Conservation (phyloP, 495 filamentous ascomycete genomes). For the Trichoderma reesei region DNA sequence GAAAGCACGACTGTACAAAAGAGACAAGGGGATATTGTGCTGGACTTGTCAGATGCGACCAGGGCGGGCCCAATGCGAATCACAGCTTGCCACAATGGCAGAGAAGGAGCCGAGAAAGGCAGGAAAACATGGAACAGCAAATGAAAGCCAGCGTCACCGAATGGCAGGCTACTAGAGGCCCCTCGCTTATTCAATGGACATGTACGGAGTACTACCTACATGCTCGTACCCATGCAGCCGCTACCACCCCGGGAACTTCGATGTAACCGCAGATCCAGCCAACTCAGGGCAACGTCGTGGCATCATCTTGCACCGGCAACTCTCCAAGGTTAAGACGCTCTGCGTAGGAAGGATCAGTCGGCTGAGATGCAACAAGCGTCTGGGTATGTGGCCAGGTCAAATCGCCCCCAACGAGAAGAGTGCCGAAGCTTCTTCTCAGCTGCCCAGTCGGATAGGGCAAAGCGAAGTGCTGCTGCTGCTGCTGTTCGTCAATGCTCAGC, state of each 20-base stretch:
- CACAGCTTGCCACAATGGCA: slow-evolving; percentile 5
- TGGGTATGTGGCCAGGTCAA: neutral
- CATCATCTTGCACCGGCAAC: neutral
- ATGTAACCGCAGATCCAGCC: slow-evolving; percentile 5
- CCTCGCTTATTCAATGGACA: too few relatives aligned
- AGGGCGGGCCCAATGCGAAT: neutral
- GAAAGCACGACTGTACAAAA: neutral
- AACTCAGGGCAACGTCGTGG: neutral
- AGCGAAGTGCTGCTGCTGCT: too few relatives aligned
- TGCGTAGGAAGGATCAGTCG: too few relatives aligned
- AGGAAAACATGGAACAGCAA: neutral
- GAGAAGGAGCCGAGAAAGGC: neutral
- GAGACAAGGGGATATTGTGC: neutral
- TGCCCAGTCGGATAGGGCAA: too few relatives aligned
- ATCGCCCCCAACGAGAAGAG: neutral
- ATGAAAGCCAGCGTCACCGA: neutral
- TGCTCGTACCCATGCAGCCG: neutral
- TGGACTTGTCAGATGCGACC: neutral
- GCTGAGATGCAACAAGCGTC: too few relatives aligned
- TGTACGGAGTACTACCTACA: too few relatives aligned
- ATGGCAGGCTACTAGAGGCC: neutral
- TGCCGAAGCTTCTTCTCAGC: too few relatives aligned
- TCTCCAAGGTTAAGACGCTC: too few relatives aligned
- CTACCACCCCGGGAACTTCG: neutral
- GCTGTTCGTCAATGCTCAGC: neutral